Evolutionary conservation across 441 rosid genomes (phyloP), one percentile per base, ranked within the genome.

Genomic region (Daphne laureola): DNA sequence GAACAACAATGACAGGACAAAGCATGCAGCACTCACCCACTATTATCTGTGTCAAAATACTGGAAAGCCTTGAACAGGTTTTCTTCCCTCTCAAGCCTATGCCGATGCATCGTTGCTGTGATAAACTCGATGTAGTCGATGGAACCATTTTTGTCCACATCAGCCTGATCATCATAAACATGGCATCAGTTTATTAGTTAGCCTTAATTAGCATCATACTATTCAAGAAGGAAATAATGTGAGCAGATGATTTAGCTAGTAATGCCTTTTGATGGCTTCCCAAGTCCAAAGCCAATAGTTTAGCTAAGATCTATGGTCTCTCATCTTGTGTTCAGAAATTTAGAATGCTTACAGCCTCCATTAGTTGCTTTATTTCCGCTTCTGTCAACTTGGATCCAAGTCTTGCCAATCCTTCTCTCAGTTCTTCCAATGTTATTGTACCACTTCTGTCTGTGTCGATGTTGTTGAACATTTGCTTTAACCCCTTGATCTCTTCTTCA

Each of bases 371-470:
- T 50, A 81, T 78, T 75, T 92, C 96, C 54, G 76, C 45, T 65
- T 87, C 95, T 0, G 73, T 54, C 49, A 87, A 86, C 73, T 66
- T 91, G 25, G 98, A 91, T 67, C 98, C 98, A 49, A 91, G 74
- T 68, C 87, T 73, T 21, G 74, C 49, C 56, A 91, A 46, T 14
- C 96, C 96, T 2, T 17, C 58, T 67, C 62, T 80, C 23, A 91
- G 90, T 66, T 91, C 98, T 17, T 87, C 89, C 8, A 55, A 77
- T 36, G 98, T 91, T 49, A 91, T 87, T 5, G 87, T 72, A 1
- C 90, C 96, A 64, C 92, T 87, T 35, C 73, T 45, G 55, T 91
- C 98, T 0, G 88, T 91, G 78, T 86, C 98, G 54, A 91, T 88
- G 83, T 88, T 88, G 67, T 75, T 77, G 72, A 92, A 92, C 96